Conservation (phyloP, 495 filamentous ascomycete species). For the Delitschia confertaspora region DNA sequence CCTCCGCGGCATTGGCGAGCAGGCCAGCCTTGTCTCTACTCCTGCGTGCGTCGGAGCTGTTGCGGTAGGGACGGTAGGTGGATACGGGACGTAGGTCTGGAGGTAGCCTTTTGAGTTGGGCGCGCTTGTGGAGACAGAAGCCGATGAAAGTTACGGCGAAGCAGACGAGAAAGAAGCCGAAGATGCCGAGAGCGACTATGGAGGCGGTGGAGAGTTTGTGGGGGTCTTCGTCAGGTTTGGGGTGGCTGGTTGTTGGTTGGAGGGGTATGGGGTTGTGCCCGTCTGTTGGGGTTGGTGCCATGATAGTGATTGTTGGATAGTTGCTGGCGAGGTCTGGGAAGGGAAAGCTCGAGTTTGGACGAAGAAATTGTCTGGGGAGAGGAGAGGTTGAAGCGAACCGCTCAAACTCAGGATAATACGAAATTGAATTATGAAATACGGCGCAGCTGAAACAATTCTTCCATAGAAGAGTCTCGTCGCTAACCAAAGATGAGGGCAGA, state of each 20-base stretch:
- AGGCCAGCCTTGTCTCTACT: slow-evolving; percentile 9
- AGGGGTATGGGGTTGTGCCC: background rate
- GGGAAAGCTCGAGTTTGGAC: background rate
- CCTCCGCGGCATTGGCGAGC: slow-evolving; percentile 11
- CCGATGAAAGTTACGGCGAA: slow-evolving; percentile 6
- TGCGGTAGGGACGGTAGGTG: slow-evolving; percentile 20
- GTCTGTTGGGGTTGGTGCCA: slow-evolving; percentile 11
- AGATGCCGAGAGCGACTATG: slow-evolving; percentile 16
- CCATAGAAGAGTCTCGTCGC: background rate
- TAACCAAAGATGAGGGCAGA: slow-evolving; percentile 2
- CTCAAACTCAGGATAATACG: slow-evolving; percentile 9
- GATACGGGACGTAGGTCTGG: slow-evolving; percentile 14
- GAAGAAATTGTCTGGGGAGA: background rate
- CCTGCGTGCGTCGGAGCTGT: background rate
- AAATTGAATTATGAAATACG: slow-evolving; percentile 16
- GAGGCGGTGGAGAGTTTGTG: slow-evolving; percentile 3
- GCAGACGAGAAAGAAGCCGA: slow-evolving; percentile 10
- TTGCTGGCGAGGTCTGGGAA: background rate
- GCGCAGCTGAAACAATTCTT: slow-evolving; percentile 12
- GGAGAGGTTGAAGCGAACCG: slow-evolving; percentile 4
- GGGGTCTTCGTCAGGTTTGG: background rate
- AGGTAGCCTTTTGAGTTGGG: slow-evolving; percentile 16
- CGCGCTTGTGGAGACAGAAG: slow-evolving; percentile 7
- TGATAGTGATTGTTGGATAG: background rate
- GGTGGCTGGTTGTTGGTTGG: background rate